Evolutionary conservation across 2,329 filamentous ascomycete genomes (phyloP), one percentile per base, ranked within the genome.

Genomic region (Trichoderma sp.): DNA sequence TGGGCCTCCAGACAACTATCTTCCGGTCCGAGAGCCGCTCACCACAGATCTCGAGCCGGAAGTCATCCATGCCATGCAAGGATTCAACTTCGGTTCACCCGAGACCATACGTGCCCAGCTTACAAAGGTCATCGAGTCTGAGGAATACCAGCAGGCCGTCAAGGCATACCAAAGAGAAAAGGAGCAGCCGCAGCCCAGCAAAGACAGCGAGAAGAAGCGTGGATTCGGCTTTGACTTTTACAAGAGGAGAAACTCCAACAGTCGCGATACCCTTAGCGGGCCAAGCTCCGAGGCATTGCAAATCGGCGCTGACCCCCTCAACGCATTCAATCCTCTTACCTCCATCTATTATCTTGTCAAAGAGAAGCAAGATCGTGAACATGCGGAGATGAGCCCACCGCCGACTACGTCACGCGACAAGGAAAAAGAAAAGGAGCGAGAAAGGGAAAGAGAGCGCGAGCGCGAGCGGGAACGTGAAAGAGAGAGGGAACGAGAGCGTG

Each of bases 321-420:
- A 98, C 77, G 95, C 95, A 4, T 99, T 92, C 77, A 94, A 92
- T 73, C 95, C 95, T 8, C 83, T 98, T 15, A 84, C 98, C 8
- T 98, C 95, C 1, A 90, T 99, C 15, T 99, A 99, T 79, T 97
- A 97, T 74, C 86, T 99, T 3, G 95, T 97, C n/a, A 90, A 89
- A 72, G 95, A 99, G 81, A 98, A 98, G 80, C 88, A 93, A 71
- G 92, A 96, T 59, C 89, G 92, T 39, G 94, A 98, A 74, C 82
- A 82, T 57, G 72, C 73, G 19, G 77, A 77, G 35, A 74, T 74
- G 67, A 70, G 83, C 52, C 81, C 88, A 27, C 83, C 84, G 50
- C 85, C 90, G 56, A 73, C 77, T 17, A 58, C 73, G 17, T 69
- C 75, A 9, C 76, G 77, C 6, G 78, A 80, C 15, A 76, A 74